These are phyloP conservation scores for Penicillium soppii DNA, from an alignment of 495 filamentous ascomycete genomes.

Conservation along the genomic window DNA sequence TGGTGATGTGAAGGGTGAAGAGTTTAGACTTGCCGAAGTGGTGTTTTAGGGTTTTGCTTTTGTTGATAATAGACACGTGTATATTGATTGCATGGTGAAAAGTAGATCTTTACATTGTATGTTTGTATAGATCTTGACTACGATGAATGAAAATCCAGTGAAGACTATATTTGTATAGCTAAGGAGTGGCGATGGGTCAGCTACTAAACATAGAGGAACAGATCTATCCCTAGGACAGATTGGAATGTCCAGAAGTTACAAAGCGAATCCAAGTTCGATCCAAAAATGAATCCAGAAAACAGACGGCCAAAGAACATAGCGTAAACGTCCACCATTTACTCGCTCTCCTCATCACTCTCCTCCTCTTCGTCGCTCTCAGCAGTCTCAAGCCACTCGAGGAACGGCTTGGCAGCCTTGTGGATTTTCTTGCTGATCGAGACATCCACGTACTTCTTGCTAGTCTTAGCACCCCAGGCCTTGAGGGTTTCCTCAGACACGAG, in stretches of 20 bases:
- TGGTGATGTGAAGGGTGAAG: constrained; percentile 10
- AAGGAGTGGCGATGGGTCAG: constrained; percentile 30
- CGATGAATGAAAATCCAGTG: too few species aligned
- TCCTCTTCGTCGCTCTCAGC: constrained; percentile 84
- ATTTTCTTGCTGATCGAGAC: constrained; percentile 88
- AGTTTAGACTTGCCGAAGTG: constrained; percentile 29
- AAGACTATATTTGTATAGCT: too few species aligned
- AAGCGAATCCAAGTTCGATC: background rate
- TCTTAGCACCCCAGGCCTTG: constrained; percentile 88
- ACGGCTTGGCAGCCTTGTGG: constrained; percentile 88
- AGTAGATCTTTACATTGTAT: background rate
- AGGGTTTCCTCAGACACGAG: constrained; percentile 82
- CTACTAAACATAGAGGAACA: constrained; percentile 15
- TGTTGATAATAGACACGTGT: background rate
- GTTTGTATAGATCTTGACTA: too few species aligned
- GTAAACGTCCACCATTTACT: constrained; percentile 13
- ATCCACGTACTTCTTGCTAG: constrained; percentile 97
- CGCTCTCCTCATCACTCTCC: constrained; percentile 51
- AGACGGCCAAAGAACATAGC: background rate
- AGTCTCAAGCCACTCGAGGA: constrained; percentile 89
- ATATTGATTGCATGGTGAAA: background rate
- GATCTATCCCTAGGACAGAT: background rate
- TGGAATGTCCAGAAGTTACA: background rate
- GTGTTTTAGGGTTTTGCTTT: constrained; percentile 23
- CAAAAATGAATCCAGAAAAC: background rate